Evolutionary conservation across 1,284 basidiomycete genomes (phyloP), one percentile per base, ranked within the genome.

Genomic region (Trichosporon sp.): DNA sequence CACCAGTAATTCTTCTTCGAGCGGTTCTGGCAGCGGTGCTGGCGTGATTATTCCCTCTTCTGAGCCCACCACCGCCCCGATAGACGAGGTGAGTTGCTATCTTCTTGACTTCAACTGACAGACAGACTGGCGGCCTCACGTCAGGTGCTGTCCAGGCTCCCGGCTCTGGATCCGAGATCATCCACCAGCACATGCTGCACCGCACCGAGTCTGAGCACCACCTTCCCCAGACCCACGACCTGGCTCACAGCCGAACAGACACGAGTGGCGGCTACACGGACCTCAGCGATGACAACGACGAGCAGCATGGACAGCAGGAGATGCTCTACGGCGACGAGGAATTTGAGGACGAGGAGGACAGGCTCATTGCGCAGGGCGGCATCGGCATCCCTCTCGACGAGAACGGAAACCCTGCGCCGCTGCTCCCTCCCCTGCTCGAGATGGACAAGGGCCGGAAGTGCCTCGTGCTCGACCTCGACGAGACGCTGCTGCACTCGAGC

Each of bases 401-500:
- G 91, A 90, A 97, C 76, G 95, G 95, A 23, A 83, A 89, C 35
- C 92, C 93, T 2, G 87, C 87, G 64, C 95, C 95, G 11, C 84
- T 98, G 21, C 82, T 98, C 8, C 92, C 92, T 3, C 89, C 90
- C 15, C 85, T 97, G 71, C 84, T 88, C 1, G 86, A 88, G 12
- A 87, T 89, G 27, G 91, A 95, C 75, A 86, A 84, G 21, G 93
- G 93, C 18, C 87, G 93, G 69, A 98, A 98, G 84, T 98, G 95
- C 77, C 86, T 95, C 7, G 94, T 98, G 44, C 87, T 98, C 23
- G 96, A 98, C 84, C 86, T 98, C 56, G 95, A 98, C 76, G 96
- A 98, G 84, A 98, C 95, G 1, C 85, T 98, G 35, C 90, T 98
- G 23, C 96, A 98, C 84, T 92, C 91, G 79, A 92, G 91, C 80